Percentiles rank a stretch among this genome's conserved stretches.
These are phyloP conservation scores for Tetradesmus obliquus DNA, from an alignment of 139 green algal species.

Conservation along the genomic window DNA sequence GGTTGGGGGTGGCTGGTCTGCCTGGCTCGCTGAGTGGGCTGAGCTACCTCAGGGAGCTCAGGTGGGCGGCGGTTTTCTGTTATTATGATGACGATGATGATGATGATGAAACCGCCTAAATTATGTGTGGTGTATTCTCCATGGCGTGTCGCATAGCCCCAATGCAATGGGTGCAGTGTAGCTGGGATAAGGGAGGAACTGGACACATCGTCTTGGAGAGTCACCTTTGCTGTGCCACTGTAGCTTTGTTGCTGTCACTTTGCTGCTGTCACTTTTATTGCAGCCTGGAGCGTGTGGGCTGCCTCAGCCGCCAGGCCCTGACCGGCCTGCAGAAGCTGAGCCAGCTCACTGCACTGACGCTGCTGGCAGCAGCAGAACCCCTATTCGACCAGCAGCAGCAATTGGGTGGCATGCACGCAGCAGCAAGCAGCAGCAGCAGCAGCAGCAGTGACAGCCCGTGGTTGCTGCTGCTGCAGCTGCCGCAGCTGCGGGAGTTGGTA, in stretches of 20 bases:
- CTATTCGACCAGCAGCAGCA: background rate
- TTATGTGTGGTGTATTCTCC: no score
- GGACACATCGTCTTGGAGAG: no score
- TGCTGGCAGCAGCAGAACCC: conserved; percentile 24
- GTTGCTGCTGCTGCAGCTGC: conserved; percentile 8
- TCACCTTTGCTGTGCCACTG: background rate
- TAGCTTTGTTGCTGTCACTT: background rate
- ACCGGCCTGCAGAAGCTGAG: background rate
- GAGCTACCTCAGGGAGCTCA: background rate
- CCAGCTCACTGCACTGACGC: conserved; percentile 17
- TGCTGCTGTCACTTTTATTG: background rate
- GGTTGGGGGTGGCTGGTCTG: background rate
- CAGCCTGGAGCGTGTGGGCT: conserved; percentile 16
- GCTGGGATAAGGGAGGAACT: no score
- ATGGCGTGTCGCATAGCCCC: no score
- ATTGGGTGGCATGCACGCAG: background rate
- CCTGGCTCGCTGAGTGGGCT: background rate
- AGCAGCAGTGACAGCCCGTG: conserved; percentile 7
- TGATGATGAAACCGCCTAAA: no score
- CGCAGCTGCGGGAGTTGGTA: conserved; percentile 12
- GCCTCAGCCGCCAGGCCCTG: background rate
- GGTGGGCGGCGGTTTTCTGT: background rate
- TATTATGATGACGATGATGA: no score
- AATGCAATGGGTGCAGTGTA: no score
- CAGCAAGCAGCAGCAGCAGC: conserved; percentile 23